Evolutionary conservation across 139 green algal species (phyloP).

Genomic region (Spirogloea muscicola): DNA sequence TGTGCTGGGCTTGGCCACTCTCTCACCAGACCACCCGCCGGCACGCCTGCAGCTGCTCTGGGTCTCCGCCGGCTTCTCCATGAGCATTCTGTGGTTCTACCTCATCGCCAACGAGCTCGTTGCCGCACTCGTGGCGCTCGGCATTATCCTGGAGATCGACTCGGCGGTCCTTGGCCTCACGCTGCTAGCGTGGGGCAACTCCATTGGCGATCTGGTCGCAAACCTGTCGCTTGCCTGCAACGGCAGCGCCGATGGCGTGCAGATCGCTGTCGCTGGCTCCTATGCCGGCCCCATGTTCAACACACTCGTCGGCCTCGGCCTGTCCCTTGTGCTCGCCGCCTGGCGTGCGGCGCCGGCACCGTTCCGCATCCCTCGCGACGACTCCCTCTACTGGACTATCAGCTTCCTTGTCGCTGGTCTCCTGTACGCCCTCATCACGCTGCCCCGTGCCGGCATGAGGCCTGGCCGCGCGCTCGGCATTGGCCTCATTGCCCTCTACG

Average conservation of each 20-base stretch:
- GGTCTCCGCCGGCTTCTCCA: conserved; percentile 36
- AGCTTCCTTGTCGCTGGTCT: conserved; percentile 27
- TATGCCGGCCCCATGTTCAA: conserved; percentile 62
- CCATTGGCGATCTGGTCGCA: conserved; percentile 52
- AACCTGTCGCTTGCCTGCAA: conserved; percentile 51
- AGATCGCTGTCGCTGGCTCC: conserved; percentile 53
- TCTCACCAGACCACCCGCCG: neutral
- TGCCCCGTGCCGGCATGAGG: conserved; percentile 13
- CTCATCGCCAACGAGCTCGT: conserved; percentile 53
- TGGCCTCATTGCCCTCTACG: conserved; percentile 23
- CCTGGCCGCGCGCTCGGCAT: conserved; percentile 13
- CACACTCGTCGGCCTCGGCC: conserved; percentile 50
- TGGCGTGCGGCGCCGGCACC: conserved; percentile 1
- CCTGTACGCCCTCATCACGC: neutral
- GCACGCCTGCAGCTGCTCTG: conserved; percentile 5
- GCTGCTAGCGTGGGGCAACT: conserved; percentile 63
- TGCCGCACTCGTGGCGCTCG: conserved; percentile 38
- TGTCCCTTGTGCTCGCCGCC: conserved; percentile 25
- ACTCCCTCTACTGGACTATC: conserved; percentile 25
- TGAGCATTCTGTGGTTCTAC: conserved; percentile 55
- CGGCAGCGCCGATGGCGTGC: conserved; percentile 15
- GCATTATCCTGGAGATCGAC: conserved; percentile 43
- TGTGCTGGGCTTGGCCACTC: neutral
- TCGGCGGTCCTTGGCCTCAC: conserved; percentile 50
- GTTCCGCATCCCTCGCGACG: conserved; percentile 29